Evolutionary conservation across 768 basidiomycete genomes (phyloP).

Genomic region (Pleurotus ostreatus): DNA sequence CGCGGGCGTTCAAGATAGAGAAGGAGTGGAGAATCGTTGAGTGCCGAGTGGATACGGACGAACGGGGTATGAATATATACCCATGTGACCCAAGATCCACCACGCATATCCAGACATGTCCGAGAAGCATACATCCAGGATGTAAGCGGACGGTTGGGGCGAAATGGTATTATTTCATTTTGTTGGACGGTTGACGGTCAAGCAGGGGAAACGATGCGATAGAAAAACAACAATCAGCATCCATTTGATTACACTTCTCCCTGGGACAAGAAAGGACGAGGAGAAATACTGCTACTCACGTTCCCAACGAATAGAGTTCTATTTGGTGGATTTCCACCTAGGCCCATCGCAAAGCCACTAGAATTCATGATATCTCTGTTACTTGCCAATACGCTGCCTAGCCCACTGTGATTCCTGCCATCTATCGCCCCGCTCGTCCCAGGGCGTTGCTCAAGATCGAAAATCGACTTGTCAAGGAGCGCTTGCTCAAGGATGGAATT

Average conservation of each 20-base stretch:
- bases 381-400: background rate
- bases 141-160: too few relatives aligned
- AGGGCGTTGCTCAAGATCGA: background rate
- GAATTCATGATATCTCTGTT: background rate
- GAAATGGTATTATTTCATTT: too few relatives aligned
- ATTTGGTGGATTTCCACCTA: background rate
- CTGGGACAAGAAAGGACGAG: background rate
- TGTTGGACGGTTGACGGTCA: too few relatives aligned
- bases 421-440: background rate
- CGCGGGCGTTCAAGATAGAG: background rate
- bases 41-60: too few relatives aligned
- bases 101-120: too few relatives aligned
- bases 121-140: too few relatives aligned
- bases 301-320: slow-evolving; percentile 76
- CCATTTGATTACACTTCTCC: background rate
- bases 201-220: too few relatives aligned
- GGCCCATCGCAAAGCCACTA: background rate
- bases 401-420: background rate
- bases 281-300: slow-evolving; percentile 42
- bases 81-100: too few relatives aligned
- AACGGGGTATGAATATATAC: background rate
- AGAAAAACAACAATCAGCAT: background rate
- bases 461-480: background rate
- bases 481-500: background rate
- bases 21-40: background rate